Evolutionary conservation across 164 flowering plant species (phyloP).

Genomic region (Hamamelis virginiana): DNA sequence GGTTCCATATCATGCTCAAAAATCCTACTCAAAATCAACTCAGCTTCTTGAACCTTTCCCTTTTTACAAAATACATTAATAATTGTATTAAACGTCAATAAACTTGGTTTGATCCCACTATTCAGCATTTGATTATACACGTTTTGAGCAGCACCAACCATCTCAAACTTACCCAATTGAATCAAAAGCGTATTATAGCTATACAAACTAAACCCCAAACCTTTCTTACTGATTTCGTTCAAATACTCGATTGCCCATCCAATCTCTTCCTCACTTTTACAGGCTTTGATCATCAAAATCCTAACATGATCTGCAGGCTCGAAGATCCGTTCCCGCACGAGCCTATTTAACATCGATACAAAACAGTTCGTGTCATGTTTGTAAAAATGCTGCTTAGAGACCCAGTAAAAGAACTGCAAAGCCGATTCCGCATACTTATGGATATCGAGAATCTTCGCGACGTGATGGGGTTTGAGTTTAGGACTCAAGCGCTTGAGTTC

Average conservation of each 20-base stretch:
- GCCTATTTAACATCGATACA: conserved; percentile 53
- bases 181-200: conserved; percentile 66
- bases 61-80: conserved; percentile 69
- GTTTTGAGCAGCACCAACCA: conserved; percentile 47
- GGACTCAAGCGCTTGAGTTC: conserved; percentile 38
- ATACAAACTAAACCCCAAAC: conserved; percentile 47
- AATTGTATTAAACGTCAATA: conserved; percentile 67
- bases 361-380: conserved; percentile 49
- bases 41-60: conserved; percentile 66
- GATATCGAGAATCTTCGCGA: conserved; percentile 38
- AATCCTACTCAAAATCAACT: conserved; percentile 45
- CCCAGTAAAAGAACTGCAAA: conserved; percentile 58
- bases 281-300: conserved; percentile 65
- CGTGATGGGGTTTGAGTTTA: conserved; percentile 45
- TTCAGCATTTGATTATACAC: conserved; percentile 48
- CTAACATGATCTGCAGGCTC: conserved; percentile 54
- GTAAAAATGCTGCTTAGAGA: conserved; percentile 51
- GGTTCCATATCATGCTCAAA: conserved; percentile 50
- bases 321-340: conserved; percentile 38
- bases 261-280: conserved; percentile 52
- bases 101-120: conserved; percentile 52
- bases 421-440: conserved; percentile 38
- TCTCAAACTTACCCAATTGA: conserved; percentile 62
- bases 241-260: conserved; percentile 45
- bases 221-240: conserved; percentile 36